Evolutionary conservation across 352 stramenopile genomes (phyloP).

Genomic region (Pythium dissimile): DNA sequence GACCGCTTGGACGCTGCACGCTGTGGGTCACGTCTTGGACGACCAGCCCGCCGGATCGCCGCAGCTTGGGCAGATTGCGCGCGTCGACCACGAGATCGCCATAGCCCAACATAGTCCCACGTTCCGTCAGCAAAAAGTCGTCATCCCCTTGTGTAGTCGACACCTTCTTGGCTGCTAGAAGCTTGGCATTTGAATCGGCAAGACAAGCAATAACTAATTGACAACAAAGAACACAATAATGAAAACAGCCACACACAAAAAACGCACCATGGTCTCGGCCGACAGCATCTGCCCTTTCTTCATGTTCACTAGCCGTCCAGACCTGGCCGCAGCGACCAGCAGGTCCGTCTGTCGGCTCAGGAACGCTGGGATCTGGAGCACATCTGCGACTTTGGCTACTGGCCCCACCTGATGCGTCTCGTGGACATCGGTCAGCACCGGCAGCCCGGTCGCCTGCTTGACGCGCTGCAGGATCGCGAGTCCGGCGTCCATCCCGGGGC

Average conservation of each 20-base stretch:
- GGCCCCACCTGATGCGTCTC: conserved; percentile 75
- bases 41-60: conserved; percentile 53
- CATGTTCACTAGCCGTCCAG: conserved; percentile 79
- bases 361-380: conserved; percentile 88
- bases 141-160: conserved; percentile 50
- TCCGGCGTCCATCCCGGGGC: conserved; percentile 63
- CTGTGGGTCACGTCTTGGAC: conserved; percentile 88
- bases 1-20: conserved; percentile 65
- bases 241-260: background rate
- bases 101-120: conserved; percentile 87
- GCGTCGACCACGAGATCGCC: conserved; percentile 85
- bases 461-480: conserved; percentile 74
- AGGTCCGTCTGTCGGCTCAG: conserved; percentile 88
- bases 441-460: conserved; percentile 63
- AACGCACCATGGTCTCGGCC: conserved; percentile 70
- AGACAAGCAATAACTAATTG: too few species aligned
- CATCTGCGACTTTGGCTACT: conserved; percentile 68
- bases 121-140: conserved; percentile 83
- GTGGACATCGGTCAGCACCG: conserved; percentile 84
- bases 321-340: conserved; percentile 68
- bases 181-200: conserved; percentile 22
- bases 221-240: conserved; percentile 4
- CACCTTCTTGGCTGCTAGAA: conserved; percentile 75
- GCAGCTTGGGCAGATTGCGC: conserved; percentile 75
- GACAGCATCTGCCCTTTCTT: conserved; percentile 90